Evolutionary conservation across 2,329 filamentous ascomycete genomes (phyloP), one percentile per base, ranked within the genome.

Genomic region (Paecilomyces dactylethromorphus): DNA sequence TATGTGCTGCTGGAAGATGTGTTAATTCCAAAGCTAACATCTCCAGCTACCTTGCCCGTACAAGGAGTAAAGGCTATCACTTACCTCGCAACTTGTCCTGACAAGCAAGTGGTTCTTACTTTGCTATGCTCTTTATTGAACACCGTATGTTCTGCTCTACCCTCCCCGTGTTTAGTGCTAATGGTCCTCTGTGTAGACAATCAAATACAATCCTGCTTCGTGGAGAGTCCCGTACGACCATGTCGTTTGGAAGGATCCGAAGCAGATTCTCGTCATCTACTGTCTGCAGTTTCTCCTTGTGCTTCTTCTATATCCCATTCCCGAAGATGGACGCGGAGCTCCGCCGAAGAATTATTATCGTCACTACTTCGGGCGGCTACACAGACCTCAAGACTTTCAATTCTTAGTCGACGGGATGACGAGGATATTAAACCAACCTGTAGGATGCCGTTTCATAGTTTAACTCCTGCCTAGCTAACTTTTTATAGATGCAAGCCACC

Each of bases 161-260:
- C 6, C 15, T 45, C 1, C 10, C 2, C 6, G 3, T 21, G 6
- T 26, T 8, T n/a, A n/a, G 58, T 22, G 50, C 53, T 56, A 53
- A 39, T 60, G 32, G n/a, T 29, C 26, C 59, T 39, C 29, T 52
- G 29, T 50, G 56, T 26, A 94, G 88, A 91, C 92, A 0, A 82
- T 97, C 63, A 97, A 97, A 72, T 97, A 96, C 75, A 97, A 97
- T 66, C 92, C 93, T 24, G 91, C 91, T 8, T 90, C 86, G 60
- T 99, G 94, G 93, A 87, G 90, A 51, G 89, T 97, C 15, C 93
- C 94, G 8, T 96, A 97, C 72, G 93, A 97, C 71, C 89, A 92
- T 57, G 84, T 97, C 54, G 89, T 95, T 0, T 94, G 93, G 76
- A 93, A 91, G 70, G 92, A 97, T 68, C 87, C 91, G 35, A 93